Percentiles rank a stretch among this genome's conserved stretches.
These are phyloP conservation scores for Entoloma clypeatum DNA, from an alignment of 1,284 basidiomycete genomes.

Conservation along the genomic window DNA sequence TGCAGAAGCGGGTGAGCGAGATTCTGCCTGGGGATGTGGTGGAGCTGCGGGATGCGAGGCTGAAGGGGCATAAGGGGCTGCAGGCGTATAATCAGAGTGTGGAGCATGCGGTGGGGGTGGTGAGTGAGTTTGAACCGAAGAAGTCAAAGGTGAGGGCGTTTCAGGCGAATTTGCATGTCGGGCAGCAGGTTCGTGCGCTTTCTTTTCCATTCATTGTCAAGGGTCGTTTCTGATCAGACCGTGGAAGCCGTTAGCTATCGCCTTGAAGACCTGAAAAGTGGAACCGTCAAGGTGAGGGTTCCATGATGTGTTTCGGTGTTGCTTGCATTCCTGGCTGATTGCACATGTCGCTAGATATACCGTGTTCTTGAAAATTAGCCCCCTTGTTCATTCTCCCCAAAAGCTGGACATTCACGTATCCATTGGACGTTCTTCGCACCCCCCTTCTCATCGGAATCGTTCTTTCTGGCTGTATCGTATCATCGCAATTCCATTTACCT, in stretches of 20 bases:
- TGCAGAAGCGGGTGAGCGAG: slow-evolving; percentile 72
- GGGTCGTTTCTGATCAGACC: slow-evolving; percentile 37
- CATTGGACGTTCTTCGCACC: no score
- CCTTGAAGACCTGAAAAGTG: slow-evolving; percentile 86
- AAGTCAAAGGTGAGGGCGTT: slow-evolving; percentile 82
- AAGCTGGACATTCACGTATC: no score
- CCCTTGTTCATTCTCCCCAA: no score
- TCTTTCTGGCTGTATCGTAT: no score
- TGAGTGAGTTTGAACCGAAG: slow-evolving; percentile 80
- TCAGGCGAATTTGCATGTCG: slow-evolving; percentile 78
- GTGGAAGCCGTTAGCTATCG: slow-evolving; percentile 82
- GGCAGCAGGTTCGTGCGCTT: slow-evolving; percentile 62
- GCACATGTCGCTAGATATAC: slow-evolving; percentile 40
- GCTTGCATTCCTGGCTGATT: slow-evolving; percentile 6
- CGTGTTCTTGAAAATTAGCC: slow-evolving; percentile 46
- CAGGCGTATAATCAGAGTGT: slow-evolving; percentile 66
- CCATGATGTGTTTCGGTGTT: neutral
- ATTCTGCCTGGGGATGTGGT: slow-evolving; percentile 86
- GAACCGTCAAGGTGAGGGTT: slow-evolving; percentile 67
- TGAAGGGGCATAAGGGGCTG: slow-evolving; percentile 87
- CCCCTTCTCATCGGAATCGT: no score
- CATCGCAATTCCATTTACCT: no score
- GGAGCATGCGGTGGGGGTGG: slow-evolving; percentile 68
- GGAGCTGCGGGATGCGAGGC: slow-evolving; percentile 69
- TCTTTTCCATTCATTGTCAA: slow-evolving; percentile 11